phyloP scores from a whole-genome alignment of 2,329 filamentous ascomycete genomes.

The Colletotrichum sansevieriae region DNA sequence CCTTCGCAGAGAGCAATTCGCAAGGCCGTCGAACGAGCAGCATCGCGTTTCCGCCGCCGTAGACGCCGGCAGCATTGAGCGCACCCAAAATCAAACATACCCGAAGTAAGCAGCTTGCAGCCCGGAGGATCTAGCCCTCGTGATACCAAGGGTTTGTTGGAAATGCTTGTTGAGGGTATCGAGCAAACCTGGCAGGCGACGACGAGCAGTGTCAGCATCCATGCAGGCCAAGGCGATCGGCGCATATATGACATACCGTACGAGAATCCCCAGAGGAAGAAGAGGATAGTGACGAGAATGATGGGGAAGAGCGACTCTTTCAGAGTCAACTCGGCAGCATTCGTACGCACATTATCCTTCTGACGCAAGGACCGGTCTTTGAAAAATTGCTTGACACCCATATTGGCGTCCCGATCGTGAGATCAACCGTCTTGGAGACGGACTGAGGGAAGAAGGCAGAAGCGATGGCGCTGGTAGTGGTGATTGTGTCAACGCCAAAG shows the following conservation, averaged over 20 bases:
- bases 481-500: neutral
- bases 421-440: neutral
- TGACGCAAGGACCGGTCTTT: constrained; percentile 60
- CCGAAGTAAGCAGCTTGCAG: constrained; percentile 58
- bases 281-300: constrained; percentile 65
- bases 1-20: too few species aligned
- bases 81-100: neutral
- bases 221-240: too few species aligned
- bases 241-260: constrained; percentile 43
- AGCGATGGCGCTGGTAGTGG: neutral
- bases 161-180: constrained; percentile 61
- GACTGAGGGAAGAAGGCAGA: neutral
- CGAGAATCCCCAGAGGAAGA: constrained; percentile 43
- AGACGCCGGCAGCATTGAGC: too few species aligned
- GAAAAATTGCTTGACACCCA: constrained; percentile 61
- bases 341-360: constrained; percentile 56
- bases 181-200: constrained; percentile 30
- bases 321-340: constrained; percentile 70
- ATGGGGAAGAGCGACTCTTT: constrained; percentile 77
- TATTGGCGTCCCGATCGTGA: constrained; percentile 41
- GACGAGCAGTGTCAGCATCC: constrained; percentile 5
- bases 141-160: constrained; percentile 60
- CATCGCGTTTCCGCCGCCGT: too few species aligned
- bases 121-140: constrained; percentile 54
- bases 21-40: too few species aligned